Evolutionary conservation across 352 stramenopile species (phyloP).

Genomic region (Phytopythium aichiense): DNA sequence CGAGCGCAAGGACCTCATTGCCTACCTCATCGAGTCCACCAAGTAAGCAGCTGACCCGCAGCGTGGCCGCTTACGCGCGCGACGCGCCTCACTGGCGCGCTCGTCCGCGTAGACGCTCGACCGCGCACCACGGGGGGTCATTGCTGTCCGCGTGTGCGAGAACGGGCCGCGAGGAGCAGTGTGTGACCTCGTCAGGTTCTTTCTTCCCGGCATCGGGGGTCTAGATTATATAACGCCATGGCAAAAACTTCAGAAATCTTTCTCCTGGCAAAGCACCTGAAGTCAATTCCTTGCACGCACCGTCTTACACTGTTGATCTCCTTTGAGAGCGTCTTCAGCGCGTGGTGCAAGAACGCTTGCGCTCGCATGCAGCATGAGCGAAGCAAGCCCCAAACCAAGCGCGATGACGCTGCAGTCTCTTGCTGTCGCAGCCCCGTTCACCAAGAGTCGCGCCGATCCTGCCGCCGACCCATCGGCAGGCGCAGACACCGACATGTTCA

Average conservation of each 20-base stretch:
- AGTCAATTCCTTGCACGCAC: too few species aligned
- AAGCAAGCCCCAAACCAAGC: too few species aligned
- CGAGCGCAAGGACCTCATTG: constrained; percentile 98
- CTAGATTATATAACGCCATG: constrained; percentile 11
- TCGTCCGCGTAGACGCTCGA: not conserved
- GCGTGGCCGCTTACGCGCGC: not conserved
- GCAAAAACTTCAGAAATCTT: not conserved
- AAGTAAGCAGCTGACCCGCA: constrained; percentile 18
- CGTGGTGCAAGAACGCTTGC: too few species aligned
- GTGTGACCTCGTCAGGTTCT: not conserved
- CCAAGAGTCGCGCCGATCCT: not conserved
- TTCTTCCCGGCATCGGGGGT: not conserved
- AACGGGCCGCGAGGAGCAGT: not conserved
- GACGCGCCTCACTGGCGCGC: not conserved
- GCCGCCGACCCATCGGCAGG: not conserved
- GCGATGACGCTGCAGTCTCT: too few species aligned
- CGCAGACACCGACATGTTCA: not conserved
- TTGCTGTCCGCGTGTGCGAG: not conserved
- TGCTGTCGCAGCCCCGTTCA: not conserved
- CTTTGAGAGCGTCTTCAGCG: too few species aligned
- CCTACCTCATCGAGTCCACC: constrained; percentile 94
- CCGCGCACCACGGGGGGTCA: not conserved
- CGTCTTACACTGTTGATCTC: too few species aligned
- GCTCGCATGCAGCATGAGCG: too few species aligned
- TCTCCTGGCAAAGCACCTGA: not conserved